phyloP scores from a whole-genome alignment of 164 flowering plant species.

The Malania oleifera region DNA sequence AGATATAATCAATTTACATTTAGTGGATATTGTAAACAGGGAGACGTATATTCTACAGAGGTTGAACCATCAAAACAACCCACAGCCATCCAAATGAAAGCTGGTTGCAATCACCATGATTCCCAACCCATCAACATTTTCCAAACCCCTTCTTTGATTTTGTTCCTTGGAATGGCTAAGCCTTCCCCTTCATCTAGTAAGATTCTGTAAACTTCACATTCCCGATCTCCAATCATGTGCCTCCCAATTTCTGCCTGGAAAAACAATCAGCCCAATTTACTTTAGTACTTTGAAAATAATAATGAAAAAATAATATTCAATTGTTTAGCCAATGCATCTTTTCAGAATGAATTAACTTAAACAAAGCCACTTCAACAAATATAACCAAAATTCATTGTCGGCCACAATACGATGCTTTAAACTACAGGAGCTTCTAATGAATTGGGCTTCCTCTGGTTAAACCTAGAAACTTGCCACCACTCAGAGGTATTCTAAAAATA shows the following conservation, averaged over 20 bases:
- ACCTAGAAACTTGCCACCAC: too few species aligned
- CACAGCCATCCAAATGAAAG: not conserved
- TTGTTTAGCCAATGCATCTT: too few species aligned
- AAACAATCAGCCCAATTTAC: slow-evolving; percentile 1
- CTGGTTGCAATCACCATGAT: slow-evolving; percentile 14
- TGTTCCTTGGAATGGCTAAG: slow-evolving; percentile 30
- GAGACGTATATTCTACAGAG: slow-evolving; percentile 11
- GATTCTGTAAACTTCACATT: slow-evolving; percentile 67
- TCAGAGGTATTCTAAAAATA: too few species aligned
- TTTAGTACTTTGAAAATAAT: not conserved
- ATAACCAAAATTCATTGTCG: too few species aligned
- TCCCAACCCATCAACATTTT: slow-evolving; percentile 72
- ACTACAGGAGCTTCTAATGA: too few species aligned
- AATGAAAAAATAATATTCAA: not conserved
- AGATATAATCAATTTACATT: slow-evolving; percentile 12
- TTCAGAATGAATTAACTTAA: too few species aligned
- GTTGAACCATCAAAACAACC: not conserved
- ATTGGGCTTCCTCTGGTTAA: too few species aligned
- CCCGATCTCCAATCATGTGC: slow-evolving; percentile 49
- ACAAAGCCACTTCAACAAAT: too few species aligned
- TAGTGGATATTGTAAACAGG: not conserved
- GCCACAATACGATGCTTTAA: too few species aligned
- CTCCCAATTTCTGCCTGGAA: slow-evolving; percentile 62
- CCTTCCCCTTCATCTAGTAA: slow-evolving; percentile 55
- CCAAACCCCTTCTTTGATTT: slow-evolving; percentile 54